These are phyloP conservation scores for Diplodia corticola DNA, from an alignment of 2,329 filamentous ascomycete genomes.

Conservation along the genomic window DNA sequence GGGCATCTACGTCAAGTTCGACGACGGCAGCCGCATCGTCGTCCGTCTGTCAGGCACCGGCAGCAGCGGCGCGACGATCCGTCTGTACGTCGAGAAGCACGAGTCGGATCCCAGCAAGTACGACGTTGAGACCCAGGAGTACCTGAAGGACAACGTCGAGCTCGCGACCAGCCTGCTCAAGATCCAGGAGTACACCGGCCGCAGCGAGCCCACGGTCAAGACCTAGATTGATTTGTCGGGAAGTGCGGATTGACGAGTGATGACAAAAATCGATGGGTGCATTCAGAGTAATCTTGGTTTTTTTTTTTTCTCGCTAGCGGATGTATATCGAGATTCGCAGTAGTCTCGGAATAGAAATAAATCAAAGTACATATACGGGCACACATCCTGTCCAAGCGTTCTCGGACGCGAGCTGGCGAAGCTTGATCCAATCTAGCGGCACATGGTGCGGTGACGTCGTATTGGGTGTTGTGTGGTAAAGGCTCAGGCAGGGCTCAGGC, in stretches of 20 bases:
- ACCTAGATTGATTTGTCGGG: slow-evolving; percentile 59
- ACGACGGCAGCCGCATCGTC: slow-evolving; percentile 91
- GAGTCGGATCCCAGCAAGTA: slow-evolving; percentile 78
- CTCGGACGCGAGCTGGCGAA: background rate
- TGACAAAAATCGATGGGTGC: slow-evolving; percentile 8
- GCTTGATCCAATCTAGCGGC: background rate
- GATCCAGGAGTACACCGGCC: slow-evolving; percentile 90
- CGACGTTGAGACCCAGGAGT: slow-evolving; percentile 83
- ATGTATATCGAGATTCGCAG: slow-evolving; percentile 5
- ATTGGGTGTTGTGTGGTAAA: too few species aligned
- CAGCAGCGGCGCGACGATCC: slow-evolving; percentile 92
- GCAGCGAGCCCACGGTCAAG: slow-evolving; percentile 94
- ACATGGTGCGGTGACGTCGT: background rate
- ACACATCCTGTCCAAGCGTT: background rate
- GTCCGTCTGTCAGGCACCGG: slow-evolving; percentile 94
- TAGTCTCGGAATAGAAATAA: slow-evolving; percentile 14
- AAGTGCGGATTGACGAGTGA: slow-evolving; percentile 19
- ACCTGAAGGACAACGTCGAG: slow-evolving; percentile 85
- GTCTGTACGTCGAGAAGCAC: slow-evolving; percentile 96
- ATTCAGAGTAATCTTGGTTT: background rate
- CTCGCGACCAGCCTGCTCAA: slow-evolving; percentile 83
- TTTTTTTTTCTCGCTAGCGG: background rate
- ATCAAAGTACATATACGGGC: slow-evolving; percentile 24
- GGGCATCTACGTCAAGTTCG: slow-evolving; percentile 91
- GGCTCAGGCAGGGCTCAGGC: too few species aligned